Conservation (phyloP, 306 rosid species). For the Vachellia collinsii region DNA sequence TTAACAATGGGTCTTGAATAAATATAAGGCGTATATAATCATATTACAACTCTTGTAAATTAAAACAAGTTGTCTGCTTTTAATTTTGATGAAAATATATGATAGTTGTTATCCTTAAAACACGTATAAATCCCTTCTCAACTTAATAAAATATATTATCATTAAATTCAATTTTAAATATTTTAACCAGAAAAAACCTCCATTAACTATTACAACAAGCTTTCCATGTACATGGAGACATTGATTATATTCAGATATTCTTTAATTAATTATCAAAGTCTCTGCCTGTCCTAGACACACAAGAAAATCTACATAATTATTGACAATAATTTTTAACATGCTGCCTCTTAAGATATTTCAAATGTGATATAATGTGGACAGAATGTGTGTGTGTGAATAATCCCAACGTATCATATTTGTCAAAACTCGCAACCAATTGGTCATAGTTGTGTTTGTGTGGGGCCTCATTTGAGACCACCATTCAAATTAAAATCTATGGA, state of each 20-base stretch:
- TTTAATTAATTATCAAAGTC: background rate
- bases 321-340: background rate
- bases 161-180: too few species aligned
- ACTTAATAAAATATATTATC: too few species aligned
- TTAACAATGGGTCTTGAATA: background rate
- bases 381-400: too few species aligned
- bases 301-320: background rate
- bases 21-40: too few species aligned
- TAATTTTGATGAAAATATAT: background rate
- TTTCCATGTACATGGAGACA: too few species aligned
- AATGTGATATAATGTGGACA: too few species aligned
- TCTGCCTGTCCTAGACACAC: background rate
- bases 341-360: background rate
- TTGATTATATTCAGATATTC: too few species aligned
- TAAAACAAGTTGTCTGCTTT: too few species aligned
- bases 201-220: too few species aligned
- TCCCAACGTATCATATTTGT: background rate
- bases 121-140: background rate
- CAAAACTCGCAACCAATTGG: background rate
- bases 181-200: background rate
- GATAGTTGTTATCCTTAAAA: background rate
- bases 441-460: background rate
- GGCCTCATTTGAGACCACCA: background rate
- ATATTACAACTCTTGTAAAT: background rate
- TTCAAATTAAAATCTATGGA: background rate